Conservation (phyloP, 106 monocot species). For the Dactylorhiza incarnata region DNA sequence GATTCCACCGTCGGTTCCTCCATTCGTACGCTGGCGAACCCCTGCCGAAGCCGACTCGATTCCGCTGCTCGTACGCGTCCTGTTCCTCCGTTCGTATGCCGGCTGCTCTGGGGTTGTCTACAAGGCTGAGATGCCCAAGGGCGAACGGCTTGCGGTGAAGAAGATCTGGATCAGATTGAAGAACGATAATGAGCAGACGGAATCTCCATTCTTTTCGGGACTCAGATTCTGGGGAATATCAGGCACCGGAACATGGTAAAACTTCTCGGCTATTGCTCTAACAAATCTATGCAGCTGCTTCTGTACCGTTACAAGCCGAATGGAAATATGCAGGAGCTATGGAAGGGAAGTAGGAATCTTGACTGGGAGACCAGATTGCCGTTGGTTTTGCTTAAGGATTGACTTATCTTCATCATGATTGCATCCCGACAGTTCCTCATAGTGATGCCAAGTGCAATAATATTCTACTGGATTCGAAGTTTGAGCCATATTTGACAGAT, state of each 20-base stretch:
- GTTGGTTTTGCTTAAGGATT: slow-evolving; percentile 80
- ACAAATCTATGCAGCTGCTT: slow-evolving; percentile 47
- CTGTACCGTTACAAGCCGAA: slow-evolving; percentile 62
- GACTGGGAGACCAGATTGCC: slow-evolving; percentile 95
- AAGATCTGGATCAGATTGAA: slow-evolving; percentile 51
- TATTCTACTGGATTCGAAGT: slow-evolving; percentile 73
- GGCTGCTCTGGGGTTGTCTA: slow-evolving; percentile 67
- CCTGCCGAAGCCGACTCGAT: too few relatives aligned
- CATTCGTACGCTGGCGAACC: too few relatives aligned
- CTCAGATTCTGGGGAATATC: slow-evolving; percentile 58
- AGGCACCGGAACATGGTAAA: slow-evolving; percentile 73
- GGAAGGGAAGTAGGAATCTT: slow-evolving; percentile 57
- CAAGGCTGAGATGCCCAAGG: slow-evolving; percentile 68
- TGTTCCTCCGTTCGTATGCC: too few relatives aligned
- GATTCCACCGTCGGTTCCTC: too few relatives aligned
- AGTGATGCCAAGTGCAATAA: slow-evolving; percentile 95
- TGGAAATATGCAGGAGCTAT: slow-evolving; percentile 57
- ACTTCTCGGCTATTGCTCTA: slow-evolving; percentile 57
- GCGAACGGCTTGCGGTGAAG: slow-evolving; percentile 63
- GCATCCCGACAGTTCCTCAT: slow-evolving; percentile 76
- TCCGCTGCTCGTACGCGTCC: too few relatives aligned
- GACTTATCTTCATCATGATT: slow-evolving; percentile 91
- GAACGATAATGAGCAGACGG: slow-evolving; percentile 39
- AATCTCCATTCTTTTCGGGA: slow-evolving; percentile 45
- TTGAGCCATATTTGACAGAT: slow-evolving; percentile 81